A percentile compares a stretch with the other conserved stretches of the same genome.
These are phyloP conservation scores for Bruguiera hainesii DNA, from an alignment of 441 rosid species.

Conservation along the genomic window DNA sequence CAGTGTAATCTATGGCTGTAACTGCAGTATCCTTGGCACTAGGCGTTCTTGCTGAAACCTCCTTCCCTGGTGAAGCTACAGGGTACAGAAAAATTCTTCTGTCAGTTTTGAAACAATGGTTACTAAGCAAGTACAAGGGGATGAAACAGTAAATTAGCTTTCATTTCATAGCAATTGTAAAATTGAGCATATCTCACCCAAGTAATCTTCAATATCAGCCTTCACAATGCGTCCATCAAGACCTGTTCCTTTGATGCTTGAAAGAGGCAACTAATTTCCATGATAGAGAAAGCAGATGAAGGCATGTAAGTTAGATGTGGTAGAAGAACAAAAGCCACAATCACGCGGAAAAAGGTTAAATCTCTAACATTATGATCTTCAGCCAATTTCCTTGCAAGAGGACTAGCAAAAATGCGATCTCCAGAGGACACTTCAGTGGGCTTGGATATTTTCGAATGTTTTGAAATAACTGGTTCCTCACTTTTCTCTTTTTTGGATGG, in stretches of 20 bases:
- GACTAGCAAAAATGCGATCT: conserved; percentile 83
- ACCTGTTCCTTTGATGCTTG: conserved; percentile 90
- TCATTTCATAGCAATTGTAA: not conserved
- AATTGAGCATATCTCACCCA: conserved; percentile 46
- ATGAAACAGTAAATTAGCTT: conserved; percentile 7
- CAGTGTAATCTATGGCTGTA: conserved; percentile 69
- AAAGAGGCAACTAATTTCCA: conserved; percentile 57
- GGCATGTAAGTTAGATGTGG: conserved; percentile 4
- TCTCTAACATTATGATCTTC: conserved; percentile 73
- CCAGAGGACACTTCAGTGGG: conserved; percentile 43
- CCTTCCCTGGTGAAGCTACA: conserved; percentile 71
- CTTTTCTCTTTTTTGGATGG: conserved; percentile 57
- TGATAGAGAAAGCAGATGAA: conserved; percentile 12
- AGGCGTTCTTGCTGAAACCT: conserved; percentile 49
- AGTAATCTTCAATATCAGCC: conserved; percentile 87
- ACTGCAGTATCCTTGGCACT: conserved; percentile 37
- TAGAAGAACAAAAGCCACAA: conserved; percentile 1
- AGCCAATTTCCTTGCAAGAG: conserved; percentile 84
- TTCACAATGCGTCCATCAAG: conserved; percentile 81
- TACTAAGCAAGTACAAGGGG: too few species aligned
- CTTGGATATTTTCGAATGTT: conserved; percentile 57
- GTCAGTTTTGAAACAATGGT: not conserved
- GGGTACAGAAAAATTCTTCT: conserved; percentile 15
- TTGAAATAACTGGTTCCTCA: conserved; percentile 50
- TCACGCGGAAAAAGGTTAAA: not conserved